Percentiles rank a stretch among this genome's conserved stretches.
Conservation (phyloP, 2,329 filamentous ascomycete genomes). For the Rachicladosporium sp. region DNA sequence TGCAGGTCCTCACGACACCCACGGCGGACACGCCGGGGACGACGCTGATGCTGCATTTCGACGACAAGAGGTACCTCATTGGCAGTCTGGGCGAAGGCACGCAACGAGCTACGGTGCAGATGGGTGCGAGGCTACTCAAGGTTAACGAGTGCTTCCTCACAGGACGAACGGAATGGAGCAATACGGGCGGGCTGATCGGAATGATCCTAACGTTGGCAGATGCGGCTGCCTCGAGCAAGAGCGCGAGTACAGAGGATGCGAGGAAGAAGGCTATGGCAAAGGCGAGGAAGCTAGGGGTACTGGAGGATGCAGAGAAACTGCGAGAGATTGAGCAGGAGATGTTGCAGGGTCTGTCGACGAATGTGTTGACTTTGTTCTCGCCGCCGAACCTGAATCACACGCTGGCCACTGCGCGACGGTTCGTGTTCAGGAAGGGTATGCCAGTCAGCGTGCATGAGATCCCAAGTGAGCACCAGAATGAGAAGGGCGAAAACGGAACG, state of each 20-base stretch:
- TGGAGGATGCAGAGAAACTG: slow-evolving; percentile 15
- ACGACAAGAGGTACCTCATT: slow-evolving; percentile 72
- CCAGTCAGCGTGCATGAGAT: slow-evolving; percentile 62
- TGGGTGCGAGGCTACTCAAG: slow-evolving; percentile 51
- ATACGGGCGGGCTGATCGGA: slow-evolving; percentile 70
- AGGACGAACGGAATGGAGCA: slow-evolving; percentile 62
- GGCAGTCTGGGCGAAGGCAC: slow-evolving; percentile 74
- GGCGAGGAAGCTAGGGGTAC: slow-evolving; percentile 22
- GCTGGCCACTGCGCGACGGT: slow-evolving; percentile 69
- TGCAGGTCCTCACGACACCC: slow-evolving; percentile 68
- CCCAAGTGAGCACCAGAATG: slow-evolving; percentile 23
- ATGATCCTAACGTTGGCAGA: slow-evolving; percentile 77
- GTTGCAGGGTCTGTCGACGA: slow-evolving; percentile 5
- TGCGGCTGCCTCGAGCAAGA: slow-evolving; percentile 35
- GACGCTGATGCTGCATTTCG: slow-evolving; percentile 64
- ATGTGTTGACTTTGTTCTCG: slow-evolving; percentile 56
- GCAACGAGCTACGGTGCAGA: slow-evolving; percentile 62
- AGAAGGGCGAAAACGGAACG: slow-evolving; percentile 21
- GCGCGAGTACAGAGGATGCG: slow-evolving; percentile 27
- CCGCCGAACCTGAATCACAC: slow-evolving; percentile 68
- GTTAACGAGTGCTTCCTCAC: slow-evolving; percentile 72
- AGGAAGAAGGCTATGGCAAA: slow-evolving; percentile 25
- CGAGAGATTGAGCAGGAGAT: slow-evolving; percentile 18
- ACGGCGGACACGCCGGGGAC: slow-evolving; percentile 82
- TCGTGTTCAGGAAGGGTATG: slow-evolving; percentile 76